Percentiles rank a stretch among this genome's conserved stretches.
phyloP scores from a whole-genome alignment of 805 yeast species.

The Candida caryicola region DNA sequence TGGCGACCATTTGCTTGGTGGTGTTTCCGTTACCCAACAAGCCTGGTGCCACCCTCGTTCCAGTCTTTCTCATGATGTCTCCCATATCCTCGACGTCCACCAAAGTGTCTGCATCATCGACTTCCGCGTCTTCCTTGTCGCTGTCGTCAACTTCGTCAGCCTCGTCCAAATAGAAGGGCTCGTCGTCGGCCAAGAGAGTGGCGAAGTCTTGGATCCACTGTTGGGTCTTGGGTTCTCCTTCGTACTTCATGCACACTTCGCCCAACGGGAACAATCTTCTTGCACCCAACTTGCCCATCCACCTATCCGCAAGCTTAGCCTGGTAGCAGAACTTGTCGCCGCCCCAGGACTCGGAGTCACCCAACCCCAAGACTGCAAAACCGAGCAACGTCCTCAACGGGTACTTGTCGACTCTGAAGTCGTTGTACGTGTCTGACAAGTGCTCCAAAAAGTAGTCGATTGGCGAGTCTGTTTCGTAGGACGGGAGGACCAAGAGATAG shows the following conservation, averaged over 20 bases:
- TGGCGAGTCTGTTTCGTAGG: constrained; percentile 91
- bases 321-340: constrained; percentile 83
- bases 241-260: constrained; percentile 73
- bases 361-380: constrained; percentile 81
- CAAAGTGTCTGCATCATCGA: constrained; percentile 33
- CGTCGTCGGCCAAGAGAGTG: constrained; percentile 64
- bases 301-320: constrained; percentile 68
- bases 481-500: constrained; percentile 77
- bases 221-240: constrained; percentile 54
- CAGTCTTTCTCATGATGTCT: constrained; percentile 44
- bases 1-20: constrained; percentile 81
- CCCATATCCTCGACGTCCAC: constrained; percentile 93
- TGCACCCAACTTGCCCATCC: constrained; percentile 81
- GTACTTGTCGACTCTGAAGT: constrained; percentile 79
- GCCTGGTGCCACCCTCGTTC: constrained; percentile 13
- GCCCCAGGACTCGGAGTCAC: constrained; percentile 80
- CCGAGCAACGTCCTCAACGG: constrained; percentile 72
- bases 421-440: constrained; percentile 75
- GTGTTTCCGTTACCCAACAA: constrained; percentile 8
- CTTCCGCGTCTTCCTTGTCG: constrained; percentile 41
- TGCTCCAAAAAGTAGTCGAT: constrained; percentile 83
- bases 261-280: constrained; percentile 83
- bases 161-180: constrained; percentile 58
- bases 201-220: constrained; percentile 68
- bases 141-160: constrained; percentile 57